Evolutionary conservation across 768 basidiomycete species (phyloP), one percentile per base, ranked within the genome.

Genomic region (Lepiota venenata): DNA sequence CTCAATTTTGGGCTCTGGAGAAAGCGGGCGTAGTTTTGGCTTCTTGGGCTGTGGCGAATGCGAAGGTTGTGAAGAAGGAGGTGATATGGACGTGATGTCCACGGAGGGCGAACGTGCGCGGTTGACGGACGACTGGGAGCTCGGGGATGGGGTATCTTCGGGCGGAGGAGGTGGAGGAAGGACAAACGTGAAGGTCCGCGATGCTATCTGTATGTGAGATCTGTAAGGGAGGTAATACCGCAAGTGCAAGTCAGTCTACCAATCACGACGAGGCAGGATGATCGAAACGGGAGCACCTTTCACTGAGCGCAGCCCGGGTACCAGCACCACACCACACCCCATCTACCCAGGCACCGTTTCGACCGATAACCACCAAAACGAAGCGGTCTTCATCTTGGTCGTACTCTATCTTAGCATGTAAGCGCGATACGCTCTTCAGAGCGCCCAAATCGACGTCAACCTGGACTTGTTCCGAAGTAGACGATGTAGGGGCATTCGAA

Each of bases 311-410:
- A n/a, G 93, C 88, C 56, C 85, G 83, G 56, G 88, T 87, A 14
- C 95, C 93, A 59, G 90, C 87, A 10, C 88, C 89, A 46, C 85
- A 86, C 91, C 95, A 99, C n/a, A 91, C 84, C 27, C 94, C 95
- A 60, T 98, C 94, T 4, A 99, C 93, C 89, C 95, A 98, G 15
- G 94, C 94, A 11, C 97, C 97, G 63, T 99, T 98, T 55, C 97
- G 78, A n/a, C 97, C 97, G 36, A 92, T 80, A 36, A 99, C 95
- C 56, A 85, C 84, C 35, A 99, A 81, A 14, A 91, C 85, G 66
- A 95, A 97, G 49, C 88, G 84, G 58, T 91, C 90, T 58, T 88
- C 86, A 7, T 91, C 88, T 66, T 90, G 87, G 75, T 95, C 92
- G 64, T 91, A 97, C 68, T 91, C 92, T 62, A 98, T 94, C 75